Conservation (phyloP, 139 green algal genomes). For the Chlamydomonas asymmetrica region DNA sequence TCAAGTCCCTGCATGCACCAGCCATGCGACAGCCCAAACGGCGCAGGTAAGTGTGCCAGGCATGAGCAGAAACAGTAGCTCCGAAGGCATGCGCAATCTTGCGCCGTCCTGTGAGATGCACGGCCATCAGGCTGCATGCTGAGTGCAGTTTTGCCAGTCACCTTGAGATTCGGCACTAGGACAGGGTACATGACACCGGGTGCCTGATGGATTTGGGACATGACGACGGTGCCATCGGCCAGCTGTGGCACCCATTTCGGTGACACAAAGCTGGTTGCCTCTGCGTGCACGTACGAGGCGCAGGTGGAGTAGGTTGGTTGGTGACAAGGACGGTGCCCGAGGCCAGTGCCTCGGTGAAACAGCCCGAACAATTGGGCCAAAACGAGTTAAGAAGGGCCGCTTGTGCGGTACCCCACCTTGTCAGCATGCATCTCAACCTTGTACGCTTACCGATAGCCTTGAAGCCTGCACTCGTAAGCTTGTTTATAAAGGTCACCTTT, state of each 20-base stretch:
- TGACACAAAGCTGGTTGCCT: slow-evolving; percentile 89
- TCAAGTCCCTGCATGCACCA: no score
- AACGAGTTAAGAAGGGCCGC: no score
- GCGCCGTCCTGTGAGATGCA: no score
- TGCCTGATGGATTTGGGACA: slow-evolving; percentile 49
- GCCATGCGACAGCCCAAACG: no score
- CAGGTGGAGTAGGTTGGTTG: neutral
- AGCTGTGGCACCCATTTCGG: slow-evolving; percentile 92
- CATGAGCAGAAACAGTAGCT: neutral
- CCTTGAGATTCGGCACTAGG: slow-evolving; percentile 87
- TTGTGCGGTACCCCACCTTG: no score
- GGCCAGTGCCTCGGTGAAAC: no score
- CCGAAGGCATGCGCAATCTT: neutral
- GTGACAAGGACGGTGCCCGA: neutral
- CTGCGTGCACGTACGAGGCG: slow-evolving; percentile 10
- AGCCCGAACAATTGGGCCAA: no score
- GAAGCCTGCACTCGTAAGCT: slow-evolving; percentile 62
- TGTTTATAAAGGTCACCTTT: slow-evolving; percentile 79
- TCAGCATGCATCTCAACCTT: neutral
- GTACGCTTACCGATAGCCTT: no score
- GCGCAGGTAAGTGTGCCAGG: neutral
- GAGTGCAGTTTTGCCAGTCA: neutral
- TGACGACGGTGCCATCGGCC: slow-evolving; percentile 77
- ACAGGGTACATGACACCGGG: slow-evolving; percentile 73
- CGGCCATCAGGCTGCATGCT: neutral